Conservation (phyloP, 768 basidiomycete species). For the Amanita phalloides region DNA sequence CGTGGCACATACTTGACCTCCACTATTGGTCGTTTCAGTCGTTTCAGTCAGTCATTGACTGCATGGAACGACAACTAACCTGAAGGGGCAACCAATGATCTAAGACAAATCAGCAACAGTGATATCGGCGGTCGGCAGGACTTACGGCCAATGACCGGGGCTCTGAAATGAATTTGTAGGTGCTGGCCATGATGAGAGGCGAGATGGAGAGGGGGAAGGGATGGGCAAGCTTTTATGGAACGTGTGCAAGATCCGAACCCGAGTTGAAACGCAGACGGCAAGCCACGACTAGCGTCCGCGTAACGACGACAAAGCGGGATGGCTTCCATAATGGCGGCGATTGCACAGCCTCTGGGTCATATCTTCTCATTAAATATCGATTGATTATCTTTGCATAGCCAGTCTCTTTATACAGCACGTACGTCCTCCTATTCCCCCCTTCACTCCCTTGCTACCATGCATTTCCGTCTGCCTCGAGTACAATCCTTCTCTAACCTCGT, state of each 20-base stretch:
- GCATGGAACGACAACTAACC: slow-evolving; percentile 36
- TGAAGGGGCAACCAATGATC: slow-evolving; percentile 96
- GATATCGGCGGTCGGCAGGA: slow-evolving; percentile 10
- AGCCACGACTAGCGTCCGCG: too few species aligned
- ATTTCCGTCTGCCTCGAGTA: slow-evolving; percentile 34
- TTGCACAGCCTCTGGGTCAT: too few species aligned
- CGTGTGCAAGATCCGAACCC: neutral
- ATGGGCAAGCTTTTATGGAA: neutral
- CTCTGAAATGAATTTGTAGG: slow-evolving; percentile 41
- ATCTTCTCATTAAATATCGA: neutral
- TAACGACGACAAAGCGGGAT: too few species aligned
- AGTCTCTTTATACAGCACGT: neutral
- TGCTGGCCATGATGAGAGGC: slow-evolving; percentile 16
- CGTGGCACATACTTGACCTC: slow-evolving; percentile 45
- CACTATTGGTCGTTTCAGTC: slow-evolving; percentile 25
- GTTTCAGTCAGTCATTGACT: slow-evolving; percentile 5
- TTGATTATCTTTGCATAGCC: neutral
- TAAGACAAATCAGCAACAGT: slow-evolving; percentile 18
- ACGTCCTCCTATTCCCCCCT: slow-evolving; percentile 5
- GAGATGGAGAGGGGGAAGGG: neutral
- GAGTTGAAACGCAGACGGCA: neutral
- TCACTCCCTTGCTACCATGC: slow-evolving; percentile 19
- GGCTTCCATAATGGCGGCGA: neutral
- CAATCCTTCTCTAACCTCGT: slow-evolving; percentile 34
- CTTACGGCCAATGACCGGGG: slow-evolving; percentile 77